phyloP scores from a whole-genome alignment of 148 eudicot genomes.

The Rhododendron ovatum region DNA sequence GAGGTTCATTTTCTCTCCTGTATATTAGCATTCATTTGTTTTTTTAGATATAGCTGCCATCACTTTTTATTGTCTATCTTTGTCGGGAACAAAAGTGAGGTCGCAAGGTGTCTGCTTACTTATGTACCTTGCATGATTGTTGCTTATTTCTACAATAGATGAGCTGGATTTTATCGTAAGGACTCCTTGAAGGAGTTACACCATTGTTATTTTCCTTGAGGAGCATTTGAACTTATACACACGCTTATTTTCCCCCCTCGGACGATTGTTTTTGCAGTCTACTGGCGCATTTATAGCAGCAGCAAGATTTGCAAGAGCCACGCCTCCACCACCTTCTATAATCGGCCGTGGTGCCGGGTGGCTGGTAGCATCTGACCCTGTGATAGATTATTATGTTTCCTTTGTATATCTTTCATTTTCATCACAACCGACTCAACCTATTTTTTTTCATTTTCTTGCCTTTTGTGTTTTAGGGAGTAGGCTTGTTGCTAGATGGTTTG shows the following conservation, averaged over 20 bases:
- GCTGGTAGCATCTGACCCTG: constrained; percentile 51
- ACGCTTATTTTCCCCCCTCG: not conserved
- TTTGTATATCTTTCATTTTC: not conserved
- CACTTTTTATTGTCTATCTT: not conserved
- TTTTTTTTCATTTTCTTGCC: not conserved
- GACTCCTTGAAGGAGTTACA: not conserved
- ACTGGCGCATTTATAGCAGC: constrained; percentile 79
- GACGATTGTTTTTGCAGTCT: constrained; percentile 42
- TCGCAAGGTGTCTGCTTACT: not conserved
- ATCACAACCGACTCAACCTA: not conserved
- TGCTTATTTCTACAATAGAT: not conserved
- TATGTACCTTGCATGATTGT: not conserved
- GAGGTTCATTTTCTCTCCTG: constrained; percentile 47
- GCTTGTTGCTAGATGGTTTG: constrained; percentile 63
- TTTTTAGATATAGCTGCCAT: not conserved
- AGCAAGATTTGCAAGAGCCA: constrained; percentile 72
- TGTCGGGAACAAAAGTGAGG: not conserved
- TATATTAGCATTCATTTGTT: not conserved
- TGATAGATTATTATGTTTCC: not conserved
- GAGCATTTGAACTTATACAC: not conserved
- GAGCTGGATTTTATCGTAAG: not conserved
- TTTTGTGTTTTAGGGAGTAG: constrained; percentile 51
- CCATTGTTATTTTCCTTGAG: not conserved
- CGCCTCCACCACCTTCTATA: constrained; percentile 73
- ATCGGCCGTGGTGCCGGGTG: constrained; percentile 74